Evolutionary conservation across 805 yeast genomes (phyloP), one percentile per base, ranked within the genome.

Genomic region (Wickerhamiella sergipiensis): DNA sequence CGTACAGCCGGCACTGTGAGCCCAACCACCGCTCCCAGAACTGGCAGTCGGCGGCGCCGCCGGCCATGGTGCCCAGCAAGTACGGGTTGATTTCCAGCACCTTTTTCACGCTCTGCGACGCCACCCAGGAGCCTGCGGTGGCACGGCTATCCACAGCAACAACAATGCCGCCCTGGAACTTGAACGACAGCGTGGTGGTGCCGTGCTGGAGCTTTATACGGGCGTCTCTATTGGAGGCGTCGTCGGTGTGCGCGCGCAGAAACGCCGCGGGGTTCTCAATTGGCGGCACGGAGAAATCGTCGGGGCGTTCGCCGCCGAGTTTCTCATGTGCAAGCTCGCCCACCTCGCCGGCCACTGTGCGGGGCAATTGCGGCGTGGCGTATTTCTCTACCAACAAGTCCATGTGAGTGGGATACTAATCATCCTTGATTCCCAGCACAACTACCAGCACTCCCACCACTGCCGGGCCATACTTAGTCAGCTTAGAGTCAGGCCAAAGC

Each of bases 1-100:
- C 98, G 67, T 89, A 95, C 61, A 92, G 71, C 63, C 98, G 76
- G 72, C 97, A 90, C 70, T 92, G 97, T 17, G 95, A 74, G 55
- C 98, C 98, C 54, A 92, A 76, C 97, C 97, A 92, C 38, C 97
- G 86, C 71, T 92, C 97, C 98, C 98, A 92, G 70, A 75, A 92
- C 68, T 92, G 98, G 75, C 98, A 92, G 71, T 92, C 98, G 31
- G 97, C 97, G 47, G 98, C 98, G 73, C 97, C 97, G 71, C 98
- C 98, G 33, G 98, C 98, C 96, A 92, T 81, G 19, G 98, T 92
- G 57, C 98, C 98, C 61, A 92, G 75, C 57, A 92, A 71, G 67
- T 85, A 84, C 50, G 97, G 96, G 68, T 92, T 92, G 70, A 92
- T 92, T 68, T 90, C 90, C 62, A 92, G 88, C 51, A 92, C 98